A percentile compares a stretch with the other conserved stretches of the same genome.
These are phyloP conservation scores for Cytospora mali DNA, from an alignment of 2,329 filamentous ascomycete species.

Conservation along the genomic window DNA sequence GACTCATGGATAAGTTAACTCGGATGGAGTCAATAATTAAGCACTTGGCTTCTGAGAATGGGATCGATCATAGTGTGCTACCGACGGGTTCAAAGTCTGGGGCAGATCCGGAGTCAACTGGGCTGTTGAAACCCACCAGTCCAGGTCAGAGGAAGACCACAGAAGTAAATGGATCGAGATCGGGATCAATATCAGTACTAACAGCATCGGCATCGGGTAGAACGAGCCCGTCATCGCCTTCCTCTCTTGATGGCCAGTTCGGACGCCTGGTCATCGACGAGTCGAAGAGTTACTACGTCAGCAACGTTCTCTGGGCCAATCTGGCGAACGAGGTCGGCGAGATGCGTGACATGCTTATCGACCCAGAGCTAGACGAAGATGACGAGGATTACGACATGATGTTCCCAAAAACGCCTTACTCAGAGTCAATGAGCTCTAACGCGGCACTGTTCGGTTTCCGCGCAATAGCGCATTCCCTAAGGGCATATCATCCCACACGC, in stretches of 20 bases:
- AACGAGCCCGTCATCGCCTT: background rate
- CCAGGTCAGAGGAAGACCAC: background rate
- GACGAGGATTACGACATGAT: conserved; percentile 14
- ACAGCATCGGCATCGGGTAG: background rate
- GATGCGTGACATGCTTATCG: conserved; percentile 27
- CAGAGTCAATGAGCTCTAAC: conserved; percentile 23
- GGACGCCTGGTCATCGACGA: conserved; percentile 25
- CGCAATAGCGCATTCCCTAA: conserved; percentile 33
- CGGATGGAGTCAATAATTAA: conserved; percentile 24
- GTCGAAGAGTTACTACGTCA: conserved; percentile 29
- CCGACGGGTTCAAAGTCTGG: background rate
- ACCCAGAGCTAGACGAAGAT: conserved; percentile 22
- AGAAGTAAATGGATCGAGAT: background rate
- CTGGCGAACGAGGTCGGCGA: conserved; percentile 28
- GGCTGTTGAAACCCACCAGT: background rate
- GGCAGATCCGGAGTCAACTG: background rate
- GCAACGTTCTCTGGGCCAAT: conserved; percentile 28
- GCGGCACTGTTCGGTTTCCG: conserved; percentile 34
- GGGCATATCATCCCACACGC: conserved; percentile 31
- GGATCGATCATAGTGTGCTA: background rate
- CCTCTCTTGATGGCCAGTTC: conserved; percentile 20
- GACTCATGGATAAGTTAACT: conserved; percentile 25
- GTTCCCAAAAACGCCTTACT: background rate
- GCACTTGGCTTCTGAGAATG: conserved; percentile 12
- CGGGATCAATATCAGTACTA: background rate